These are phyloP conservation scores for Parsonsia alboflavescens DNA, from an alignment of 257 asterid genomes.

Conservation along the genomic window DNA sequence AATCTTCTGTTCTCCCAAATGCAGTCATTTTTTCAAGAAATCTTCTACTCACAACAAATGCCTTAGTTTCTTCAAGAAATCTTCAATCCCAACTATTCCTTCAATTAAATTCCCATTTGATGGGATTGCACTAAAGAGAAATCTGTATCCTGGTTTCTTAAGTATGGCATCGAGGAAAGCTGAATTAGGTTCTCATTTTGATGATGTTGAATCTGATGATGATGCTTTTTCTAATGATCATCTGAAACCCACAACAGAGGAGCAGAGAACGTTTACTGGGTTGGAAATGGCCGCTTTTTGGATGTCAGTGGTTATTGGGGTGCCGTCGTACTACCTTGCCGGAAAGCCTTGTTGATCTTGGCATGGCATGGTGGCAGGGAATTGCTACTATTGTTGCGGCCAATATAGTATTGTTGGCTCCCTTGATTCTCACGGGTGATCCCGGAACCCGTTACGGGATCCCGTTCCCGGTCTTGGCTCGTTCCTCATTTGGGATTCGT, in stretches of 20 bases:
- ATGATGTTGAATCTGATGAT: slow-evolving; percentile 32
- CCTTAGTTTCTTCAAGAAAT: background rate
- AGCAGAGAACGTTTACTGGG: slow-evolving; percentile 54
- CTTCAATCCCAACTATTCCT: no score
- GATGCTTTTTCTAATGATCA: slow-evolving; percentile 71
- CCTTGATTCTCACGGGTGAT: slow-evolving; percentile 67
- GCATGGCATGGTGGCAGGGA: slow-evolving; percentile 99
- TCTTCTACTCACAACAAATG: slow-evolving; percentile 3
- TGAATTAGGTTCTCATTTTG: slow-evolving; percentile 16
- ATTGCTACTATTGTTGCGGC: slow-evolving; percentile 84
- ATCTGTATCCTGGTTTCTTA: slow-evolving; percentile 10
- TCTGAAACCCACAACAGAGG: slow-evolving; percentile 55
- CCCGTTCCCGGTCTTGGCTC: slow-evolving; percentile 75
- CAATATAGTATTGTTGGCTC: slow-evolving; percentile 49
- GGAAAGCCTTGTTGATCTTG: slow-evolving; percentile 91
- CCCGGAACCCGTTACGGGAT: slow-evolving; percentile 83
- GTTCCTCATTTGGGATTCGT: slow-evolving; percentile 71
- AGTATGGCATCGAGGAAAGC: slow-evolving; percentile 34
- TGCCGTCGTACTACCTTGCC: slow-evolving; percentile 83
- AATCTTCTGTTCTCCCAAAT: slow-evolving; percentile 23
- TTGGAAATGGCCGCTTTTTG: slow-evolving; percentile 78
- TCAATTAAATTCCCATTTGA: background rate
- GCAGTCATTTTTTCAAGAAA: slow-evolving; percentile 6
- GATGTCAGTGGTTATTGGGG: slow-evolving; percentile 87
- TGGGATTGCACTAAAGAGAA: background rate